Base-by-base conservation (phyloP, 345 rosid species). In the Mercurialis annua region DNA sequence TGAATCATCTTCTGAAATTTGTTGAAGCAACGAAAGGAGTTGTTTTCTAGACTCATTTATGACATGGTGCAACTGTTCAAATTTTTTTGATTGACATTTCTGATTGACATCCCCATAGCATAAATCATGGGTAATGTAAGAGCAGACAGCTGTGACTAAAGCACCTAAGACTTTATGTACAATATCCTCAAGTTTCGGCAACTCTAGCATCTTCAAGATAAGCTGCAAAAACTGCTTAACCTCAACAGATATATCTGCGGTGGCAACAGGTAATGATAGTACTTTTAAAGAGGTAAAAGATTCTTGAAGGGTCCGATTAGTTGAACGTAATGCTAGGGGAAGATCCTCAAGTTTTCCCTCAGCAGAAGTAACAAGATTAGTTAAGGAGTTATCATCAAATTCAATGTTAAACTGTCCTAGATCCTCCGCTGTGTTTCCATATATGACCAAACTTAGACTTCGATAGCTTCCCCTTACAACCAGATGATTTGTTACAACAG, bases 381-480 rank as follows among this genome's bases (percentile, higher is more conserved):
- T 86, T 71, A 94, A 81, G 74, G 97, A 89, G 81, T 75, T 88
- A 82, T 91, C 97, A 79, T 85, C 96, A 65, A 94, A 87, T 73
- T 86, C 92, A 59, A 94, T 91, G 76, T 87, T 94, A 85, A 82
- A 94, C 83, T 94, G 99, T 76, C 99, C 99, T 76, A 91, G 74
- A 86, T 94, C 99, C 86, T 94, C 96, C 18, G 92, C 99, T 18
- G 85, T 91, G 75, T 91, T 94, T 67, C 99, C 97, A 76, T 89
- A 91, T 72, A 93, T 85, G 62, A 91, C 81, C 83, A 91, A 79
- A 81, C 96, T 93, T 73, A 93, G 78, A 80, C 98, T 87, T 47
- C 96, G 95, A 52, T 94, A 94, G 83, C 96, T 89, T 49, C 99
- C 97, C 82, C 99, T 84, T 46, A 91, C 90, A 78, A 94, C 90